Evolutionary conservation across 768 basidiomycete species (phyloP), one percentile per base, ranked within the genome.

Genomic region (Fomitopsis serialis): DNA sequence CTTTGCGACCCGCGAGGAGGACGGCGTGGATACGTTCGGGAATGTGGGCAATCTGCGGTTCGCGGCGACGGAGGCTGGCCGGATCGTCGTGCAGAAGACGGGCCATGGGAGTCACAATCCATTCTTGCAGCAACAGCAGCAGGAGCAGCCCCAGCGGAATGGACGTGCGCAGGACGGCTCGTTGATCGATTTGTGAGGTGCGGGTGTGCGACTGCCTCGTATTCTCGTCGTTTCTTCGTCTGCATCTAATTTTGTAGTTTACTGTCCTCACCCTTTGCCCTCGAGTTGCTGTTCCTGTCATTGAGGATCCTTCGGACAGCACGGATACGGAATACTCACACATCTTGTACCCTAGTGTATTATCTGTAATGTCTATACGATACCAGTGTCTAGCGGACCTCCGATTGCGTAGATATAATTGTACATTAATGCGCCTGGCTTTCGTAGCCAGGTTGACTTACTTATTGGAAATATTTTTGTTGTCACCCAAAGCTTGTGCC

Each of bases 21-120:
- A 91, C 61, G 96, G 97, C 1, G 75, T 89, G 65, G 97, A 99
- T 70, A 96, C 96, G 50, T 98, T 98, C 65, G 96, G 96, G 47
- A 99, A 98, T 66, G 61, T 82, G 29, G 96, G 96, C 19, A 56
- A 74, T 47, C 66, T 96, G 57, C 81, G 94, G 76, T 84, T 49
- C 56, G 76, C 42, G 68, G 54, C 25, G 11, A 63, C 63, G 42
- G 53, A 58, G 34, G 52, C 57, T 24, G 63, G 63, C 6, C 53
- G 60, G 2, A n/a, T 62, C 23, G 60, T 60, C 15, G 59, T 55
- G 42, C 57, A 58, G 55, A 60, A 57, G 57, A 64, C 63, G 36
- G 60, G 62, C 36, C 35, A 44, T 42, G n/a, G 19, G 40, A 54
- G 50, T 49, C 46, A 49, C 27, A 60, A 60, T 35, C 56, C 59